A percentile compares a stretch with the other conserved stretches of the same genome.
These are phyloP conservation scores for Yarrowia sp. DNA, from an alignment of 805 yeast species.

Conservation along the genomic window DNA sequence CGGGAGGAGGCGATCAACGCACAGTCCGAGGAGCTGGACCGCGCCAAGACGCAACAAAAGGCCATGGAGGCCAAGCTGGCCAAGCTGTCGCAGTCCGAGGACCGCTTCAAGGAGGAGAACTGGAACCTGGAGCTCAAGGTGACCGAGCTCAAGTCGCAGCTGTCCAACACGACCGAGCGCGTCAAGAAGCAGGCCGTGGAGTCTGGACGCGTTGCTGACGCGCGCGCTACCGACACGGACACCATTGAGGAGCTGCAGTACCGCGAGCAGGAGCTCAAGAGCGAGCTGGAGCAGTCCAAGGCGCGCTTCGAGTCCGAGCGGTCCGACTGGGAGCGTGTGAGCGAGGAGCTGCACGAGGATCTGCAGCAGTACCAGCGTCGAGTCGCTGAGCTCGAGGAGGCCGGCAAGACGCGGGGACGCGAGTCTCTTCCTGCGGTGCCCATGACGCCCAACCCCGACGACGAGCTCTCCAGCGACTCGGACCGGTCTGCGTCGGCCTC, in stretches of 20 bases:
- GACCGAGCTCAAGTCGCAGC: constrained; percentile 35
- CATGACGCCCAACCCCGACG: background rate
- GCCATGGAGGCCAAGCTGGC: constrained; percentile 4
- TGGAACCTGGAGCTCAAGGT: constrained; percentile 42
- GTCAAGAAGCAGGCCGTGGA: constrained; percentile 34
- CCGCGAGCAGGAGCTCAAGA: constrained; percentile 35
- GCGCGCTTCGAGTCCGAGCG: constrained; percentile 34
- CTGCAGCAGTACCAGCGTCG: constrained; percentile 32
- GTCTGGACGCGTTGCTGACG: constrained; percentile 31
- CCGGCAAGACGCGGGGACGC: background rate
- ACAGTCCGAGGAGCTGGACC: constrained; percentile 1
- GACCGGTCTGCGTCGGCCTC: background rate
- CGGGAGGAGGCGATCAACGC: constrained; percentile 29
- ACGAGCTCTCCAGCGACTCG: background rate
- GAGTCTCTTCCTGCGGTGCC: background rate
- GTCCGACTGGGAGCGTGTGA: constrained; percentile 30
- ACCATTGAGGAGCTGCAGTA: constrained; percentile 36
- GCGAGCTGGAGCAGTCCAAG: constrained; percentile 32
- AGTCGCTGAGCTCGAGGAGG: constrained; percentile 28
- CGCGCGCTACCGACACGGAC: constrained; percentile 34
- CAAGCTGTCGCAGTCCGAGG: constrained; percentile 28
- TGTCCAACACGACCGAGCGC: constrained; percentile 32
- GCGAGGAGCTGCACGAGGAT: constrained; percentile 35
- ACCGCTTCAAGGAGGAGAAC: constrained; percentile 39
- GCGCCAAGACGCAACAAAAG: background rate